Conservation (phyloP, 108 stramenopile genomes). For the Cyclotella kingstonii region DNA sequence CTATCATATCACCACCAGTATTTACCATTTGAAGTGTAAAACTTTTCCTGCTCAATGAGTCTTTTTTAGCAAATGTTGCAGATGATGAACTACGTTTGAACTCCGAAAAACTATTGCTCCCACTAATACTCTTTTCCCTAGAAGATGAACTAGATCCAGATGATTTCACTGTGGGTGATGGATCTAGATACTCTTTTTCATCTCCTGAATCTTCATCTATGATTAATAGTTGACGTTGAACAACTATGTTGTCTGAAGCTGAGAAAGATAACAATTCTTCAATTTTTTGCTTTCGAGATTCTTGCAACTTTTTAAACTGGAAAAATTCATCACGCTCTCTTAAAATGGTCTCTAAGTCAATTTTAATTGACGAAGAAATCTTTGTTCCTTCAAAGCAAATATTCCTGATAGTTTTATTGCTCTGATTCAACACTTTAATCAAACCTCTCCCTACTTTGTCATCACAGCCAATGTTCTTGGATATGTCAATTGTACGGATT, state of each 20-base stretch:
- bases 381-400: background rate
- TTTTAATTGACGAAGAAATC: background rate
- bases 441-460: slow-evolving; percentile 9
- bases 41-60: background rate
- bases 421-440: background rate
- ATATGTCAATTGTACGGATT: slow-evolving; percentile 22
- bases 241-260: slow-evolving; percentile 4
- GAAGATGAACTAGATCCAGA: background rate
- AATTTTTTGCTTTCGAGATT: slow-evolving; percentile 11
- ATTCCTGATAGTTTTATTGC: background rate
- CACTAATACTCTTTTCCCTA: background rate
- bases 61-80: background rate
- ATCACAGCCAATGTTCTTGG: slow-evolving; percentile 14
- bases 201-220: no score
- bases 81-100: background rate
- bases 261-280: slow-evolving; percentile 10
- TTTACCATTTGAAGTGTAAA: slow-evolving; percentile 22
- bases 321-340: background rate
- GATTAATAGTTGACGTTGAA: no score
- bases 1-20: slow-evolving; percentile 26
- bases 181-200: background rate
- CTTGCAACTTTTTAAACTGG: background rate
- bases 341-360: slow-evolving; percentile 2
- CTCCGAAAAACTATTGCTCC: background rate
- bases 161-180: background rate